Percentiles rank a stretch among this genome's conserved stretches.
phyloP scores from a whole-genome alignment of 306 rosid genomes.

The Rosa multiflora region DNA sequence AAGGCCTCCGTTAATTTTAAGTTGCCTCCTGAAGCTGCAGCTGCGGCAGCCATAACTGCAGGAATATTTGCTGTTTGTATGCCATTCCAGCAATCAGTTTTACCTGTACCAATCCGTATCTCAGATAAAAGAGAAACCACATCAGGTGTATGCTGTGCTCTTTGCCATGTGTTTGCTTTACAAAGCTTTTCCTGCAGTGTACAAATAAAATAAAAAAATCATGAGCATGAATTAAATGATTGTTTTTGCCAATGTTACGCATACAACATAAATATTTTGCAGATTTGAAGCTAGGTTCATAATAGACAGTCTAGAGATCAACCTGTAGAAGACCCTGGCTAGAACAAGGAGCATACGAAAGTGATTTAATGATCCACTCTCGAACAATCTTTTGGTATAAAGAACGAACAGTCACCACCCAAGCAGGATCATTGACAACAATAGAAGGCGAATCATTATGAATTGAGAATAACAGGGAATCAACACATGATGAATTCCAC shows the following conservation, averaged over 20 bases:
- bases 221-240: conserved; percentile 1
- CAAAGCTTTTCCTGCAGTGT: conserved; percentile 80
- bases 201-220: conserved; percentile 21
- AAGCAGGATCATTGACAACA: conserved; percentile 88
- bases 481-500: conserved; percentile 90
- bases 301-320: conserved; percentile 31
- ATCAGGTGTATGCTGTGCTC: conserved; percentile 89
- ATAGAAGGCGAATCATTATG: conserved; percentile 66
- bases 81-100: conserved; percentile 82
- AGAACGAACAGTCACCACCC: conserved; percentile 79
- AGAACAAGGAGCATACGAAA: conserved; percentile 94
- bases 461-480: conserved; percentile 82
- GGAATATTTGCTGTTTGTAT: conserved; percentile 87
- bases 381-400: conserved; percentile 90
- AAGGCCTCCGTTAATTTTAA: conserved; percentile 84
- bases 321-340: conserved; percentile 99
- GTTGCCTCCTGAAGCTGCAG: conserved; percentile 94
- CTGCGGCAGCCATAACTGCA: conserved; percentile 96
- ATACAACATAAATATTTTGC: neutral
- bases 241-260: neutral
- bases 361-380: conserved; percentile 90
- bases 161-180: conserved; percentile 92
- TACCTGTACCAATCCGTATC: conserved; percentile 87
- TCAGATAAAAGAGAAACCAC: conserved; percentile 92
- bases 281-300: conserved; percentile 12